Conservation (phyloP, 441 rosid genomes). For the Eruca vesicaria region DNA sequence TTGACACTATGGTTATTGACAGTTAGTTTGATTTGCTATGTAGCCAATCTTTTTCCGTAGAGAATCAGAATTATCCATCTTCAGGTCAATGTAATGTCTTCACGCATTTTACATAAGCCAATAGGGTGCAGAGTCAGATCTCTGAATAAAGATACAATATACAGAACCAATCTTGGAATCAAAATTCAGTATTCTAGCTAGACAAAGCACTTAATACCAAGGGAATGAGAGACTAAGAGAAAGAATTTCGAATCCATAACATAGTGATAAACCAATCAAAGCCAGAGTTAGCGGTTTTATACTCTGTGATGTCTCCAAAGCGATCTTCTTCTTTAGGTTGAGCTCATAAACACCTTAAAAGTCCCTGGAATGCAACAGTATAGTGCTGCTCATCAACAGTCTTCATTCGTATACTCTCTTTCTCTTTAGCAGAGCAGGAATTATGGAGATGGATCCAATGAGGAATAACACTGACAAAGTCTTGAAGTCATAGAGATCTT, state of each 20-base stretch:
- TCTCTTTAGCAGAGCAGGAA: slow-evolving; percentile 86
- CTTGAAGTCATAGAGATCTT: slow-evolving; percentile 86
- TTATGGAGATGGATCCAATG: slow-evolving; percentile 70
- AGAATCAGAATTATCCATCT: background rate
- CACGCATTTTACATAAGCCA: background rate
- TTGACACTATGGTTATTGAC: background rate
- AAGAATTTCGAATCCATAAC: background rate
- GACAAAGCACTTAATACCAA: slow-evolving; percentile 24
- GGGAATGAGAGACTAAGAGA: slow-evolving; percentile 3
- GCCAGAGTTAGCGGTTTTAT: slow-evolving; percentile 2
- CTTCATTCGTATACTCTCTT: slow-evolving; percentile 74
- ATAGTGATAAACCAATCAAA: slow-evolving; percentile 1
- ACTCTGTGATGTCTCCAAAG: background rate
- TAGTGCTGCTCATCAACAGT: slow-evolving; percentile 8
- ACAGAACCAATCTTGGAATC: slow-evolving; percentile 23
- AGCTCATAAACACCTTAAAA: slow-evolving; percentile 15
- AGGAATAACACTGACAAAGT: slow-evolving; percentile 85
- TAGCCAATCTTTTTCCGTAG: background rate
- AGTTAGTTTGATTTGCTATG: background rate
- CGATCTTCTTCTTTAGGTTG: slow-evolving; percentile 16
- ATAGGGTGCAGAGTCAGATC: background rate
- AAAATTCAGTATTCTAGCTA: slow-evolving; percentile 4
- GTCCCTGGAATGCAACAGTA: background rate
- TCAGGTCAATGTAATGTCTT: background rate
- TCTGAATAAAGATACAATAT: slow-evolving; percentile 16